These are phyloP conservation scores for Tirmania nivea DNA, from an alignment of 495 filamentous ascomycete genomes.

Conservation along the genomic window DNA sequence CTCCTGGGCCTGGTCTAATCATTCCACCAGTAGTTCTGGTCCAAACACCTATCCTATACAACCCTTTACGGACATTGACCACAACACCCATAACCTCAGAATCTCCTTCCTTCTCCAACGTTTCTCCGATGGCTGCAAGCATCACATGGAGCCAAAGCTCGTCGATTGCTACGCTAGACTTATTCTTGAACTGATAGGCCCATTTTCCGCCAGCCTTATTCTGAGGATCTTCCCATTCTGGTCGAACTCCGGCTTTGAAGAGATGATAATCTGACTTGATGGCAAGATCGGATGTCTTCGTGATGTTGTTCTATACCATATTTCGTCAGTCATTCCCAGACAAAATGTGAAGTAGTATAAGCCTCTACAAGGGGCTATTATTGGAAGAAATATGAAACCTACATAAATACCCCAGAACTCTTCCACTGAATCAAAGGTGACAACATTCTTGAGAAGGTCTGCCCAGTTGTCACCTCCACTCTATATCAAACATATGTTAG, in stretches of 20 bases:
- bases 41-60: slow-evolving; percentile 71
- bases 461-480: slow-evolving; percentile 77
- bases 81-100: slow-evolving; percentile 98
- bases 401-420: slow-evolving; percentile 99
- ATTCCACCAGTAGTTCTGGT: slow-evolving; percentile 13
- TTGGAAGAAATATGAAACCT: slow-evolving; percentile 23
- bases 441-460: slow-evolving; percentile 90
- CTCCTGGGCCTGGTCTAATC: slow-evolving; percentile 1
- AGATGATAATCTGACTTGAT: slow-evolving; percentile 98
- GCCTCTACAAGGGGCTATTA: slow-evolving; percentile 1
- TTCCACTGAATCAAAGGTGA: slow-evolving; percentile 93
- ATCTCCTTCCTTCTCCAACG: slow-evolving; percentile 80
- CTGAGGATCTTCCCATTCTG: slow-evolving; percentile 93
- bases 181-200: slow-evolving; percentile 93
- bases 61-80: slow-evolving; percentile 93
- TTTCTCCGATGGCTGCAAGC: slow-evolving; percentile 92
- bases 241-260: slow-evolving; percentile 90
- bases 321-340: slow-evolving; percentile 7
- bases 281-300: slow-evolving; percentile 77
- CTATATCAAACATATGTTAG: slow-evolving; percentile 4
- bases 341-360: neutral
- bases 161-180: slow-evolving; percentile 73
- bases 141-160: slow-evolving; percentile 94
- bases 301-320: slow-evolving; percentile 75
- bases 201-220: slow-evolving; percentile 99